Conservation (phyloP, 2,329 filamentous ascomycete species). For the Pseudocercospora vitis region DNA sequence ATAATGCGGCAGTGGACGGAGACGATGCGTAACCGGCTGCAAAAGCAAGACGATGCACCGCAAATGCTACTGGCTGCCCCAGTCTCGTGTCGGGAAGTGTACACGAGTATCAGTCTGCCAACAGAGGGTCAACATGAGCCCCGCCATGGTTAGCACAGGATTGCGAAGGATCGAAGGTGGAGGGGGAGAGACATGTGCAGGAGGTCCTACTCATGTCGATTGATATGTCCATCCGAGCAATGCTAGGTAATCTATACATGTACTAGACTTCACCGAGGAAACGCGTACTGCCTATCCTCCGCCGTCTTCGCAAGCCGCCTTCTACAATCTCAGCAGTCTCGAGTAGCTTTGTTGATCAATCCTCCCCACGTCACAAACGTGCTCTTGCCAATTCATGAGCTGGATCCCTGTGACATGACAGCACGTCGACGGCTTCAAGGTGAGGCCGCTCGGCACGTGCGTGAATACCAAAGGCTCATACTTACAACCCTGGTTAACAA, state of each 20-base stretch:
- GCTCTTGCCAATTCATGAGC: not conserved
- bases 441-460: not conserved
- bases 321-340: not conserved
- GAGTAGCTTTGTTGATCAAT: not conserved
- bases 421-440: not conserved
- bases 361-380: not conserved
- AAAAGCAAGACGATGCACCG: too few species aligned
- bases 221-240: too few species aligned
- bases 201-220: too few species aligned
- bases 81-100: too few species aligned
- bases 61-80: too few species aligned
- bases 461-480: not conserved
- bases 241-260: too few species aligned
- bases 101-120: too few species aligned
- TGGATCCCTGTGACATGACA: not conserved
- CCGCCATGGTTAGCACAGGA: too few species aligned
- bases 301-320: not conserved
- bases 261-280: too few species aligned
- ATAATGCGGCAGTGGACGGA: not conserved
- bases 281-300: not conserved
- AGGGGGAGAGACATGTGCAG: too few species aligned
- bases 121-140: too few species aligned
- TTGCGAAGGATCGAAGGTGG: too few species aligned
- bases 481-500: not conserved
- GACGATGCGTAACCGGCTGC: not conserved